Percentiles rank a stretch among this genome's conserved stretches.
These are phyloP conservation scores for Chaetomium cochliodes DNA, from an alignment of 495 filamentous ascomycete genomes.

Conservation along the genomic window DNA sequence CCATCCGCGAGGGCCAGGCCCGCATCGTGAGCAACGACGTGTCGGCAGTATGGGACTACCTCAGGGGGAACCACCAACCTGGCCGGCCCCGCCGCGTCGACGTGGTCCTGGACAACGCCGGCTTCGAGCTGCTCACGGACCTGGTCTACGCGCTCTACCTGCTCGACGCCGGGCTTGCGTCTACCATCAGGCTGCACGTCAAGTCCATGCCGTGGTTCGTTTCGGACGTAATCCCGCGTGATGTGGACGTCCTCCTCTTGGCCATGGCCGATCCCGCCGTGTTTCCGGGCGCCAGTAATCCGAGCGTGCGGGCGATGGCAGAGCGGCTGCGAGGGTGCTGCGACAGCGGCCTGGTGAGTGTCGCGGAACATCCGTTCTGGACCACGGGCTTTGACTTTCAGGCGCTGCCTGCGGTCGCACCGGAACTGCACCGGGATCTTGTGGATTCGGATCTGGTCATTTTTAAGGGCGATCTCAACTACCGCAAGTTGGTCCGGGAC, in stretches of 20 bases:
- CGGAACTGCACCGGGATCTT: neutral
- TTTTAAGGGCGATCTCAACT: constrained; percentile 1
- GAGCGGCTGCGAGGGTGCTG: neutral
- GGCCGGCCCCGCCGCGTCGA: neutral
- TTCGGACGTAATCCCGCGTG: neutral
- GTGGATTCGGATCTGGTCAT: neutral
- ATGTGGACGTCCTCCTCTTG: neutral
- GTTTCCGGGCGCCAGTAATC: neutral
- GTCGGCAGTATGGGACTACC: neutral
- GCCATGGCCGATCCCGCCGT: neutral
- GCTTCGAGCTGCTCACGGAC: constrained; percentile 3
- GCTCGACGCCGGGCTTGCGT: neutral
- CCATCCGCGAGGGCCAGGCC: constrained; percentile 3
- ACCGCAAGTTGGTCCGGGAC: neutral
- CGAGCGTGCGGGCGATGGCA: neutral
- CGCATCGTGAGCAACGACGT: constrained; percentile 3
- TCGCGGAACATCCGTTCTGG: constrained; percentile 2
- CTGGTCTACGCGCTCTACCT: constrained; percentile 1
- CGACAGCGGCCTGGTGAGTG: neutral
- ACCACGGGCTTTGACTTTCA: neutral
- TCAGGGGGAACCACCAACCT: neutral
- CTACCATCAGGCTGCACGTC: neutral
- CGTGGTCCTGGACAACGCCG: neutral
- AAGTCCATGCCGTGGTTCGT: constrained; percentile 4
- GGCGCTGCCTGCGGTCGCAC: neutral